Base-by-base conservation (phyloP, 176 grass and related monocot species). In the Aegilops longissima region DNA sequence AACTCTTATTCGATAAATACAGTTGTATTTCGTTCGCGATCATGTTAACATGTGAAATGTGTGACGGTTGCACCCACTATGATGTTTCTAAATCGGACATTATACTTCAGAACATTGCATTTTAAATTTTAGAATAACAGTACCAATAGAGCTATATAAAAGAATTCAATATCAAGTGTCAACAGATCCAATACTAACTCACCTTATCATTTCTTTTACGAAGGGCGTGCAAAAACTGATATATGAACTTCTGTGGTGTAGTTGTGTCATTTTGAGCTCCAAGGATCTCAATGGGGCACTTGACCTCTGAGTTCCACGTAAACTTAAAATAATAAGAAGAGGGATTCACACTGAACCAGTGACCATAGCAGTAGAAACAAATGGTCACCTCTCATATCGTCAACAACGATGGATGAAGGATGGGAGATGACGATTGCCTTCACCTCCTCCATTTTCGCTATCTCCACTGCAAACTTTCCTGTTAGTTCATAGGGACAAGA, bases 221-320 rank as follows among this genome's bases (percentile, higher is more conserved):
- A 40, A 81, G 49, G 5, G 29, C 39, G 1, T 65, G 56, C 8
- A 81, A 58, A 23, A 38, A 73, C 13, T 74, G 77, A 63, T 62
- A 61, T 3, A 87, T 58, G 35, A 73, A 16, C 34, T 49, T 47
- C 51, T 21, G 85, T 2, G 85, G 78, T 29, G 78, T 87, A 23
- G 5, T 24, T 25, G 20, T 51, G 30, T 87, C 85, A 49, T 87
- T 81, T 56, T 74, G 52, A 39, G 68, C 85, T 52, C 78, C 85
- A 74, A 87, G 77, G 16, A 87, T 81, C 70, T 65, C 78, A 52
- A 87, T 81, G 79, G 85, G 85, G 13, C 78, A 74, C 72, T 87
- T 73, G 39, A 87, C 58, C 25, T 81, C 68, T 87, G 29, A 21
- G 3, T 27, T 3, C 45, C 4, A 52, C 20, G 12, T 33, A 2